Percentiles rank a stretch among this genome's conserved stretches.
Evolutionary conservation across 1,139 yeast species (phyloP).

Genomic region (Scheffersomyces quercinus): DNA sequence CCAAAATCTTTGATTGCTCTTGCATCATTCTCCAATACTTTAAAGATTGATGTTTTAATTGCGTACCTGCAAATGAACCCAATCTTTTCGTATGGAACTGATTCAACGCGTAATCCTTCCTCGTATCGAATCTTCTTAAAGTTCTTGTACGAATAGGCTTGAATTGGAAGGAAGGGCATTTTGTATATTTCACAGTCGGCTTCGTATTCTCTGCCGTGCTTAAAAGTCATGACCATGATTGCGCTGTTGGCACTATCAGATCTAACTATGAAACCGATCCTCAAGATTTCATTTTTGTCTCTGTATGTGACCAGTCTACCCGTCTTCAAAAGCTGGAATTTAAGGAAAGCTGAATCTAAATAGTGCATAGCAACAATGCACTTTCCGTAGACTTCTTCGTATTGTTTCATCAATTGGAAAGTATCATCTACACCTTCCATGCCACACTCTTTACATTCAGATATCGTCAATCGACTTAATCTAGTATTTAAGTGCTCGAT

Average conservation of each 20-base stretch:
- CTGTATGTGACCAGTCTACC: slow-evolving; percentile 68
- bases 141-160: slow-evolving; percentile 24
- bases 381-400: slow-evolving; percentile 42
- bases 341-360: slow-evolving; percentile 40
- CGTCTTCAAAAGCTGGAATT: slow-evolving; percentile 42
- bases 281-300: slow-evolving; percentile 40
- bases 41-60: slow-evolving; percentile 42
- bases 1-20: slow-evolving; percentile 44
- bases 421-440: slow-evolving; percentile 45
- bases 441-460: slow-evolving; percentile 38
- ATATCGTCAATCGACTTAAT: slow-evolving; percentile 39
- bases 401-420: slow-evolving; percentile 46
- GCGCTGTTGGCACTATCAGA: slow-evolving; percentile 29
- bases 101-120: slow-evolving; percentile 37
- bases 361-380: slow-evolving; percentile 50
- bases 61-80: slow-evolving; percentile 52
- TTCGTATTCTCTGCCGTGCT: slow-evolving; percentile 44
- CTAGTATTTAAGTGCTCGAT: slow-evolving; percentile 55
- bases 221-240: slow-evolving; percentile 42
- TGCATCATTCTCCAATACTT: slow-evolving; percentile 44
- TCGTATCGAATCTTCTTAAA: slow-evolving; percentile 32
- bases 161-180: slow-evolving; percentile 55
- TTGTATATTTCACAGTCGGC: slow-evolving; percentile 25
- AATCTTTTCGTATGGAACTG: slow-evolving; percentile 49
- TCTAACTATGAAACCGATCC: slow-evolving; percentile 57